Percentiles rank a stretch among this genome's conserved stretches.
phyloP scores from a whole-genome alignment of 352 stramenopile genomes.

The Pythium plurisporium region DNA sequence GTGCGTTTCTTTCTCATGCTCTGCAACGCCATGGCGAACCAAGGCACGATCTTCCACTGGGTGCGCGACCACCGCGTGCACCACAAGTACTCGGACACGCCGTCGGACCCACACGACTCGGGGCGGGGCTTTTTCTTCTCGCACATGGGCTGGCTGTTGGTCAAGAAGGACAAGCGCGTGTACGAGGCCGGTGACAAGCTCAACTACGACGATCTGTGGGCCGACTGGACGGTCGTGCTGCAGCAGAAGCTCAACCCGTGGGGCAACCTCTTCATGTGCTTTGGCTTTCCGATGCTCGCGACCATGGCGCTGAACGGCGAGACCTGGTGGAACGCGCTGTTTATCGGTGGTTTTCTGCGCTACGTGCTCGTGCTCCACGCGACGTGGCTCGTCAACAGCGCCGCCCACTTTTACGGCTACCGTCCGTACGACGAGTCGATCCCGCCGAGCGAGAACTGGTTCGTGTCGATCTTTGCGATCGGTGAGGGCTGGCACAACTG shows the following conservation, averaged over 20 bases:
- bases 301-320: conserved; percentile 86
- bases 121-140: conserved; percentile 98
- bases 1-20: conserved; percentile 96
- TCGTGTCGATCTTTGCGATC: conserved; percentile 93
- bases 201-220: conserved; percentile 96
- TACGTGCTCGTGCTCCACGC: conserved; percentile 95
- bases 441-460: conserved; percentile 93
- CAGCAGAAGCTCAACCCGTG: conserved; percentile 97
- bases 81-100: conserved; percentile 98
- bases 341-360: conserved; percentile 92
- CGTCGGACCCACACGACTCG: conserved; percentile 93
- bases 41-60: conserved; percentile 99
- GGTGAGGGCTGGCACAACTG: conserved; percentile 99
- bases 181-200: conserved; percentile 89
- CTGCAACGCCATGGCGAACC: conserved; percentile 97
- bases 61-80: conserved; percentile 97
- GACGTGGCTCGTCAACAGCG: conserved; percentile 98
- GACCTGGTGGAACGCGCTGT: conserved; percentile 94
- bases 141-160: conserved; percentile 98
- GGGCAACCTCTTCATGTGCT: conserved; percentile 98
- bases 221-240: conserved; percentile 93
- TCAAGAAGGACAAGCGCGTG: conserved; percentile 96
- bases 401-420: conserved; percentile 98
- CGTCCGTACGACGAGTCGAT: conserved; percentile 95
- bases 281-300: conserved; percentile 92